Conservation (phyloP, 176 grass and related monocot species). For the Panicum miliaceum region DNA sequence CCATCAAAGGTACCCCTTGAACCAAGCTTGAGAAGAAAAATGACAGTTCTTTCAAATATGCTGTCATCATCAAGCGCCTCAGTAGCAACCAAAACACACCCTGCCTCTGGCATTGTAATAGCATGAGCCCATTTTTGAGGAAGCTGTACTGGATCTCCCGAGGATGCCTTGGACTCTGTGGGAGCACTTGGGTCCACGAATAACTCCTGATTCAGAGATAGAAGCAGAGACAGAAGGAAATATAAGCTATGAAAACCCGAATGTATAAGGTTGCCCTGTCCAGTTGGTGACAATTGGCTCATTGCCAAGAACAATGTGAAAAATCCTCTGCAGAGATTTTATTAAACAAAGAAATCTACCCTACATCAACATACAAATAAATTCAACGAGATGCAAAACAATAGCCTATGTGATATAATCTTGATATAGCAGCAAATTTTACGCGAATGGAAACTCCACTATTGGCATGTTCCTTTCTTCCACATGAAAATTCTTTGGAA, state of each 20-base stretch:
- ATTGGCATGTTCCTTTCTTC: neutral
- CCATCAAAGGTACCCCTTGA: constrained; percentile 57
- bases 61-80: constrained; percentile 77
- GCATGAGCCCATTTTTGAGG: constrained; percentile 85
- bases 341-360: neutral
- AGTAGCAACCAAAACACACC: constrained; percentile 83
- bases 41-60: constrained; percentile 74
- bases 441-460: neutral
- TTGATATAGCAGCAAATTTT: neutral
- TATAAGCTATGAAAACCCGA: neutral
- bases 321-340: neutral
- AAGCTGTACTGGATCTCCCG: constrained; percentile 41
- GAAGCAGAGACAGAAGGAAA: neutral
- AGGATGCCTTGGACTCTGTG: constrained; percentile 25
- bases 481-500: neutral
- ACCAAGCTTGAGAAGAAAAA: constrained; percentile 79
- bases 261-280: neutral
- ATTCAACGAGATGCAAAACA: constrained; percentile 9
- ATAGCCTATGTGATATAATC: neutral
- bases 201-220: constrained; percentile 52
- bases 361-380: neutral
- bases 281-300: neutral
- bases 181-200: constrained; percentile 53
- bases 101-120: constrained; percentile 79
- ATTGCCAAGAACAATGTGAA: neutral